Evolutionary conservation across 805 yeast genomes (phyloP).

Genomic region (Blastobotrys americana): DNA sequence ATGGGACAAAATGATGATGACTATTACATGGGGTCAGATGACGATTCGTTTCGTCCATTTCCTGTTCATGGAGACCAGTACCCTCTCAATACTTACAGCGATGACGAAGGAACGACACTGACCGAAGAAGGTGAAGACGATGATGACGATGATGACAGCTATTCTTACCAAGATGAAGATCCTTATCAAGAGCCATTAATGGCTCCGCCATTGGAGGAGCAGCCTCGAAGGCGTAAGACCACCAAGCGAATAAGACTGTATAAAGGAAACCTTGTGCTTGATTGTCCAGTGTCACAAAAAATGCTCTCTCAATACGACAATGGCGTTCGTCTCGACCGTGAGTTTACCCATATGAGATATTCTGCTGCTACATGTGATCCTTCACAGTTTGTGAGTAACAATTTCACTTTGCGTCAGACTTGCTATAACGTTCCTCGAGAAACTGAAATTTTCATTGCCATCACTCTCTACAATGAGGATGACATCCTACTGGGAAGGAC

Average conservation of each 20-base stretch:
- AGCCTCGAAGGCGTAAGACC: conserved; percentile 31
- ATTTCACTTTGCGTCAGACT: conserved; percentile 76
- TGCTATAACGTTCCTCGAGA: conserved; percentile 70
- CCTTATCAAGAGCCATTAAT: conserved; percentile 12
- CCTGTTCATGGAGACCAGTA: conserved; percentile 34
- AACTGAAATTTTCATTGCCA: conserved; percentile 78
- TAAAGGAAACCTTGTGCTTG: conserved; percentile 76
- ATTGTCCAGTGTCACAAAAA: conserved; percentile 78
- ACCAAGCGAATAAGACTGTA: conserved; percentile 45
- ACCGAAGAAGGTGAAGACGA: conserved; percentile 25
- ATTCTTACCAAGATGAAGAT: conserved; percentile 20
- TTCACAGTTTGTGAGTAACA: conserved; percentile 47
- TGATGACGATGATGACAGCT: conserved; percentile 14
- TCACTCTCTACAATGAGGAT: conserved; percentile 87
- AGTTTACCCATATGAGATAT: conserved; percentile 82
- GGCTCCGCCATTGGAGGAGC: conserved; percentile 26
- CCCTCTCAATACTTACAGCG: conserved; percentile 29
- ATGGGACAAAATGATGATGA: conserved; percentile 10
- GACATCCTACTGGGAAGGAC: conserved; percentile 79
- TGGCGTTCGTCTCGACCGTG: conserved; percentile 44
- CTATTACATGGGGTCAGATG: conserved; percentile 18
- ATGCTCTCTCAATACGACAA: conserved; percentile 49
- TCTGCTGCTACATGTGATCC: conserved; percentile 95
- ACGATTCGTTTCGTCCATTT: conserved; percentile 27
- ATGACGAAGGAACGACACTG: conserved; percentile 20